Evolutionary conservation across 1,284 basidiomycete genomes (phyloP), one percentile per base, ranked within the genome.

Genomic region (Puccinia polysora): DNA sequence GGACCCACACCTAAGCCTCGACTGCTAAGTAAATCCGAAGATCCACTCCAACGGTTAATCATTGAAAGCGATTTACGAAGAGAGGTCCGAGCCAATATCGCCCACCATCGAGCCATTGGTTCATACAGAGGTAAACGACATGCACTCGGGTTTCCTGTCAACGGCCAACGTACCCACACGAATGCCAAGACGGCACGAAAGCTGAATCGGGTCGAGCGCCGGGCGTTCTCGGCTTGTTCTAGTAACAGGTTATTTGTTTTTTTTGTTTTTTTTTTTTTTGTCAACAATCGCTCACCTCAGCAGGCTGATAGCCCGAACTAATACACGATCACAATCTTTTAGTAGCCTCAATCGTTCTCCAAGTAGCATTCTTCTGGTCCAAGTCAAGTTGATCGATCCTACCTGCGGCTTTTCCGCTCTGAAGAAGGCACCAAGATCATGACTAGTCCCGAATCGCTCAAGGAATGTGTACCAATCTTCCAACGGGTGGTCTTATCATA

Each of bases 71-170:
- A 95, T 79, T 82, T 92, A 76, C 85, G 84, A 77, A 84, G 89
- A 74, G 85, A 89, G 78, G 83, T 91, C 75, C 84, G 85, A 80
- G 91, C 91, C 78, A 92, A 94, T 78, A 91, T 95, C 80, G 87
- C 86, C 8, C 92, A 93, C 80, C 88, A 92, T 80, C 83, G 90
- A 74, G 88, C 88, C 83, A 91, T 95, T 80, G 91, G 92, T 59
- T 90, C 86, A 76, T 91, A 93, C 79, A 86, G 88, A 69, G 91
- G 91, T 40, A 85, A 86, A 81, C 83, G 91, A 78, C 91, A 95
- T 78, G 90, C 90, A 1, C 89, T 90, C 86, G 86, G 88, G 74
- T 81, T 93, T 49, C 92, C 92, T 0, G 91, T 95, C 73, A 84
- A 91, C 78, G 91, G 91, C 65, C 91, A 95, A 81, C 88, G 88